Percentiles rank a stretch among this genome's conserved stretches.
Evolutionary conservation across 176 grass and related monocot genomes (phyloP).

Genomic region (Aegilops sharonensis): DNA sequence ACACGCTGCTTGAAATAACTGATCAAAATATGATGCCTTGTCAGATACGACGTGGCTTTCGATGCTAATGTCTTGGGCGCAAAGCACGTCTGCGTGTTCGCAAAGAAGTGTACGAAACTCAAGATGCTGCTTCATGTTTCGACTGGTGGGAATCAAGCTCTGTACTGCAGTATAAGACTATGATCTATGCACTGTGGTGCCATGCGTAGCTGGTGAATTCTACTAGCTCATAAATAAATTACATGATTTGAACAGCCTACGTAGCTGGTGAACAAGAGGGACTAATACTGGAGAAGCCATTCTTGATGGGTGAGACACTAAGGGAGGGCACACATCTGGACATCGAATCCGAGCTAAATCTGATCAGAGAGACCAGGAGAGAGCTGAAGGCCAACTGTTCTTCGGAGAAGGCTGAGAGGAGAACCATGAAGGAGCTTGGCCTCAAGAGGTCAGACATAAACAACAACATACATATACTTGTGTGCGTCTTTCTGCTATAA

Average conservation of each 20-base stretch:
- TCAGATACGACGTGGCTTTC: slow-evolving; percentile 59
- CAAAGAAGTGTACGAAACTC: slow-evolving; percentile 44
- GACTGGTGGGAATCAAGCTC: slow-evolving; percentile 32
- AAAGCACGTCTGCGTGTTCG: slow-evolving; percentile 40
- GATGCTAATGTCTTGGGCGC: slow-evolving; percentile 39
- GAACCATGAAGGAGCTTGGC: slow-evolving; percentile 63
- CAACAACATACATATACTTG: no score
- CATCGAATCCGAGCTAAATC: slow-evolving; percentile 42
- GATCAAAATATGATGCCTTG: not conserved
- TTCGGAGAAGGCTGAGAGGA: slow-evolving; percentile 26
- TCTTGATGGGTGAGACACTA: slow-evolving; percentile 42
- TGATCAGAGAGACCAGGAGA: slow-evolving; percentile 45
- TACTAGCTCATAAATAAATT: not conserved
- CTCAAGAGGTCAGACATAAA: slow-evolving; percentile 43
- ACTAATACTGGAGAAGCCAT: slow-evolving; percentile 42
- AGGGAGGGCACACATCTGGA: slow-evolving; percentile 35
- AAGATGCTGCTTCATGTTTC: slow-evolving; percentile 71
- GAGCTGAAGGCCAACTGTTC: not conserved
- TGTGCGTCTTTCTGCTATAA: no score
- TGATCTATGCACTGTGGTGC: not conserved
- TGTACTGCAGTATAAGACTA: not conserved
- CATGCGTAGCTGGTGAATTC: not conserved
- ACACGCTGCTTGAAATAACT: not conserved
- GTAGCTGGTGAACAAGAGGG: slow-evolving; percentile 51
- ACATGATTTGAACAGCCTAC: slow-evolving; percentile 39